phyloP scores from a whole-genome alignment of 2,329 filamentous ascomycete genomes.

The Microsporum ferrugineum region DNA sequence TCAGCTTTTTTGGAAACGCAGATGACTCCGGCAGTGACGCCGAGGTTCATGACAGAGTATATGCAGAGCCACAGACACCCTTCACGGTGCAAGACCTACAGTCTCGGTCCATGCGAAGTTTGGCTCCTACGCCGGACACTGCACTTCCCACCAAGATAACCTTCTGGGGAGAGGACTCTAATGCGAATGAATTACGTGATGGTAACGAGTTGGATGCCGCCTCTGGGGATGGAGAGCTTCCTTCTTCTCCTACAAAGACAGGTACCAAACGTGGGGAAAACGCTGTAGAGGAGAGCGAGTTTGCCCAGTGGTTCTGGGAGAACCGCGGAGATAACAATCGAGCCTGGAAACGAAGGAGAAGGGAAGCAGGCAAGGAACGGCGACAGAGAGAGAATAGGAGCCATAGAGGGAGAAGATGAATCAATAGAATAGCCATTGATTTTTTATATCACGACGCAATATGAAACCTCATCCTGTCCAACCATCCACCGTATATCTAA shows the following conservation, averaged over 20 bases:
- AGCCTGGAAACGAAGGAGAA: constrained; percentile 43
- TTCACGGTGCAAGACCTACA: constrained; percentile 70
- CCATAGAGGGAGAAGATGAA: constrained; percentile 24
- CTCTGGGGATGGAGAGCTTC: constrained; percentile 19
- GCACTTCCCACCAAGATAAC: constrained; percentile 50
- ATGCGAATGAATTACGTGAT: constrained; percentile 14
- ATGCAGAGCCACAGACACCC: constrained; percentile 58
- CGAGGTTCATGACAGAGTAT: constrained; percentile 35
- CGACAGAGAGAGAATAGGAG: constrained; percentile 49
- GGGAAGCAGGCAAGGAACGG: constrained; percentile 50
- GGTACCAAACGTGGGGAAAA: constrained; percentile 16
- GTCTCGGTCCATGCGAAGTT: constrained; percentile 57
- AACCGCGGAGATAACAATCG: constrained; percentile 41
- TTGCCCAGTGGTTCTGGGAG: constrained; percentile 51
- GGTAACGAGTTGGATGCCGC: constrained; percentile 1
- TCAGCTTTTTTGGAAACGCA: constrained; percentile 66
- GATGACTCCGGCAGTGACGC: constrained; percentile 38
- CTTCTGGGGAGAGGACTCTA: constrained; percentile 20
- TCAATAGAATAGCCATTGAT: neutral
- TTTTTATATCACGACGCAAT: neutral
- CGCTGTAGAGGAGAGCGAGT: constrained; percentile 42
- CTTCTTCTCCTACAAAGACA: constrained; percentile 7
- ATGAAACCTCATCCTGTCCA: neutral
- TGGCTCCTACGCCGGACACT: constrained; percentile 89
- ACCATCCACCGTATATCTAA: neutral